phyloP scores from a whole-genome alignment of 225 moss, liverwort and hornwort species.

The Pseudisothecium myosuroides region DNA sequence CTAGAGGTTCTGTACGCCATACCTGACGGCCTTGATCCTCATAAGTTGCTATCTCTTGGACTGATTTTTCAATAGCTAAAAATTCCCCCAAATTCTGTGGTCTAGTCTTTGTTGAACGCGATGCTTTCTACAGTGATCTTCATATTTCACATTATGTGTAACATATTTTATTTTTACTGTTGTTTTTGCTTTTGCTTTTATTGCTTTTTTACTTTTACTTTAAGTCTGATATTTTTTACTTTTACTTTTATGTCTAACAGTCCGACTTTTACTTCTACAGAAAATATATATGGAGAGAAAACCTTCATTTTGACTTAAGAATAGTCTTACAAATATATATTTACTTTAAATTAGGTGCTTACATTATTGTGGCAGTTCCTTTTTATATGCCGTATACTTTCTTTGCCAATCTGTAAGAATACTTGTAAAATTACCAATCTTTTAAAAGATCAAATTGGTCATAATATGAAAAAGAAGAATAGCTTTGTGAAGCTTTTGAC shows the following conservation, averaged over 20 bases:
- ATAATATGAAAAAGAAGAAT: too few species aligned
- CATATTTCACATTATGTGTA: neutral
- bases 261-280: neutral
- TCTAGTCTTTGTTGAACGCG: neutral
- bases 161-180: too few species aligned
- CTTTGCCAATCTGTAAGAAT: neutral
- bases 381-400: neutral
- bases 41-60: constrained; percentile 24
- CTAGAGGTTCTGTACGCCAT: constrained; percentile 32
- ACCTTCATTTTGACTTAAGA: neutral
- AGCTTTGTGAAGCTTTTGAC: neutral
- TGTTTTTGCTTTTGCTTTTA: neutral
- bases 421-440: neutral
- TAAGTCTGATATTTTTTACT: neutral
- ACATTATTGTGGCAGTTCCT: neutral
- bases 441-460: too few species aligned
- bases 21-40: constrained; percentile 21
- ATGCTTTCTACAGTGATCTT: neutral
- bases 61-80: neutral
- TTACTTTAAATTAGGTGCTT: too few species aligned
- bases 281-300: neutral
- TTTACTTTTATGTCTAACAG: neutral
- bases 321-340: neutral
- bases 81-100: neutral
- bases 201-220: too few species aligned